Base-by-base conservation (phyloP, 139 green algal species). In the Picochlorum sp. region DNA sequence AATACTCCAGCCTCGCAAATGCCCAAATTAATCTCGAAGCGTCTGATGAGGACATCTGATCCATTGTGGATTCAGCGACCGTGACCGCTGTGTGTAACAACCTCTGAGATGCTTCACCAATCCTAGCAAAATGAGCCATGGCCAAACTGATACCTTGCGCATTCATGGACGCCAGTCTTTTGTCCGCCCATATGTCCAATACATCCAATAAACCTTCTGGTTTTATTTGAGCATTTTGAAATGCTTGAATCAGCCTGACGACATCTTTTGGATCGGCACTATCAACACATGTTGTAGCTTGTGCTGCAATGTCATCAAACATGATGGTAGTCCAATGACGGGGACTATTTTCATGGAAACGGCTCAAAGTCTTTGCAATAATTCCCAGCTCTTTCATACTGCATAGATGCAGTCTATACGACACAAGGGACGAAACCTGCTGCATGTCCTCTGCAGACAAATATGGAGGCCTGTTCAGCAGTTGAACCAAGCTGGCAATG, bases 1-100 rank as follows among this genome's bases (percentile, higher is more conserved):
- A 4, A 62, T 66, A 56, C 47, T 46, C 38, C 37, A 79, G 61
- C 59, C 68, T 77, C 45, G 68, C 56, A 54, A 77, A 69, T 16
- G 61, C 9, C 72, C 72, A 79, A n/a, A 66, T 54, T 1, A 44
- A 26, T 23, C 38, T 6, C 1, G 70, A 62, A 49, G 69, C 34
- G 58, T 73, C 63, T 15, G 21, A 9, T 34, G 46, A 57, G 6
- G 37, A 32, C 23, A 73, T 64, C 11, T 56, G 23, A 4, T 30
- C 21, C 37, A 73, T 24, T 46, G 64, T 62, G 14, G 34, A 46
- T 37, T 38, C 56, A 10, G 49, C 65, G 30, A 64, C 68, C 4
- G 23, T 50, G n/a, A 47, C 64, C 5, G 71, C 71, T 30, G 64
- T 61, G 34, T 50, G 15, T 49, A 73, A 58, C 23, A 77, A 64